A percentile compares a stretch with the other conserved stretches of the same genome.
Conservation (phyloP, 495 filamentous ascomycete genomes). For the Trichoderma orchidacearum region DNA sequence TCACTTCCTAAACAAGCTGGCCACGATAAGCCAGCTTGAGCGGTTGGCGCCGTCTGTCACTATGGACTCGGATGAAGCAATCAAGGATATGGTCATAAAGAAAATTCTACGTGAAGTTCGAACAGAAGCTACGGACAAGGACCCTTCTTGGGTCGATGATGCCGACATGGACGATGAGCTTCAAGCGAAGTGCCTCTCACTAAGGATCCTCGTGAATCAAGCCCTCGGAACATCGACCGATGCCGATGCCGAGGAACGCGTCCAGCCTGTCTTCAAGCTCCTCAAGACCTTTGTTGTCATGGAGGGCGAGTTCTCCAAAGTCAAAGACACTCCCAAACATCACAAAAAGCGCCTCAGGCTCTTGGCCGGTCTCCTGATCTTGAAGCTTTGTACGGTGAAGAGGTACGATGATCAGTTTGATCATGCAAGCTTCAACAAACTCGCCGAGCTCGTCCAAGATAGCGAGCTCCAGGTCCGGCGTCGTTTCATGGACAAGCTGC, state of each 20-base stretch:
- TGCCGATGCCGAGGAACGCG: constrained; percentile 48
- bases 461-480: constrained; percentile 54
- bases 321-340: constrained; percentile 53
- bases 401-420: constrained; percentile 65
- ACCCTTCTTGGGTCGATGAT: constrained; percentile 54
- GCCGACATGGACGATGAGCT: constrained; percentile 63
- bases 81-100: constrained; percentile 65
- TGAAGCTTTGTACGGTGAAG: constrained; percentile 69
- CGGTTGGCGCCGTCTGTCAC: constrained; percentile 61
- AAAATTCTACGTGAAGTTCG: constrained; percentile 61
- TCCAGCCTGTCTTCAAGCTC: constrained; percentile 58
- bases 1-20: constrained; percentile 73
- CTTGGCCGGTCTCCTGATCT: constrained; percentile 61
- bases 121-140: constrained; percentile 33
- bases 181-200: constrained; percentile 73
- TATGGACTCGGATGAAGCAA: constrained; percentile 57
- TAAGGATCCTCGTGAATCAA: constrained; percentile 79
- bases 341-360: constrained; percentile 71
- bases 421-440: constrained; percentile 59
- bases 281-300: constrained; percentile 60
- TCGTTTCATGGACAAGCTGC: constrained; percentile 68
- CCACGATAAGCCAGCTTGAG: constrained; percentile 70
- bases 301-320: constrained; percentile 67
- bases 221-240: constrained; percentile 50
- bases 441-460: constrained; percentile 73